A percentile compares a stretch with the other conserved stretches of the same genome.
Evolutionary conservation across 345 rosid species (phyloP).

Genomic region (Eucalyptus caleyi): DNA sequence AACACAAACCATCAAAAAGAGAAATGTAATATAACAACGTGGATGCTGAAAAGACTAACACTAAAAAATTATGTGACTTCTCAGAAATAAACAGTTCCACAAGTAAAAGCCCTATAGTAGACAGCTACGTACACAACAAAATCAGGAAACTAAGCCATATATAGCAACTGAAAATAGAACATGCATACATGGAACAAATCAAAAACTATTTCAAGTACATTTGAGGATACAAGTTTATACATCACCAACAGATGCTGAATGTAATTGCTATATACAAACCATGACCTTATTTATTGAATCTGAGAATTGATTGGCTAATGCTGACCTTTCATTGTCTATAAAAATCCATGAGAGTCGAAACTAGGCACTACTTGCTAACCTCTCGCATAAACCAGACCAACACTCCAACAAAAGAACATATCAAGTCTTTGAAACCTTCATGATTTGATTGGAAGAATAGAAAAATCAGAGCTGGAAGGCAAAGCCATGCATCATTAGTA

Average conservation of each 20-base stretch:
- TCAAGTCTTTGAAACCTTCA: not conserved
- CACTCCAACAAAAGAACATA: not conserved
- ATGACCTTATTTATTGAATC: not conserved
- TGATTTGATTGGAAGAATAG: not conserved
- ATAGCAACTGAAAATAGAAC: not conserved
- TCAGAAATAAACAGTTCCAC: not conserved
- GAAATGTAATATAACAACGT: not conserved
- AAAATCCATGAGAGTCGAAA: not conserved
- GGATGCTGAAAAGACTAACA: not conserved
- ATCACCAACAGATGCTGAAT: not conserved
- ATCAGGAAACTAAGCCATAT: not conserved
- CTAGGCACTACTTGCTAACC: not conserved
- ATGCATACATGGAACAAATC: not conserved
- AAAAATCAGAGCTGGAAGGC: not conserved
- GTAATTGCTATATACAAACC: not conserved
- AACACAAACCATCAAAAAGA: not conserved
- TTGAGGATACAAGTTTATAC: not conserved
- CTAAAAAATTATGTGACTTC: not conserved
- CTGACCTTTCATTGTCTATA: not conserved
- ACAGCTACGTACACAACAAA: not conserved
- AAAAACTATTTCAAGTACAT: not conserved
- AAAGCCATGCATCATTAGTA: constrained; percentile 1
- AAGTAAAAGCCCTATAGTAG: not conserved
- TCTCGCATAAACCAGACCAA: not conserved
- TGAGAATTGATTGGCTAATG: not conserved